Evolutionary conservation across 345 rosid species (phyloP).

Genomic region (Gossypium australe): DNA sequence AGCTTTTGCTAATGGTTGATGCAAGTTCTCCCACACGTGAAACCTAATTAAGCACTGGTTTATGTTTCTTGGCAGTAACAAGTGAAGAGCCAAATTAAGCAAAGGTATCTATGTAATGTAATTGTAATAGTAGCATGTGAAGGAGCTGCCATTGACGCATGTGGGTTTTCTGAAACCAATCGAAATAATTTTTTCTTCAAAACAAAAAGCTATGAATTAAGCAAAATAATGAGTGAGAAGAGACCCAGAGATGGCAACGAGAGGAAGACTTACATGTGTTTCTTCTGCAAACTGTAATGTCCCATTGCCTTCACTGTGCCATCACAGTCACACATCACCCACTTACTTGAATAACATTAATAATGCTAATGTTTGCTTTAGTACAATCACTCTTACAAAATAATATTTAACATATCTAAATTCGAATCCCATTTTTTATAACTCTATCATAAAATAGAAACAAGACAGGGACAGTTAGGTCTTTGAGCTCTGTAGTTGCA

Average conservation of each 20-base stretch:
- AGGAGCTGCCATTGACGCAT: neutral
- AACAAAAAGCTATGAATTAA: neutral
- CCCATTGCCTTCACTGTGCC: neutral
- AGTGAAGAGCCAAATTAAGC: neutral
- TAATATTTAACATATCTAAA: no score
- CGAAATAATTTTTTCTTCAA: neutral
- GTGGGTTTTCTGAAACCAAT: slow-evolving; percentile 2
- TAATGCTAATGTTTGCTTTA: neutral
- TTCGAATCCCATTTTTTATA: no score
- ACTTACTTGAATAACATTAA: neutral
- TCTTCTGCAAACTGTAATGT: neutral
- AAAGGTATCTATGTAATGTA: no score
- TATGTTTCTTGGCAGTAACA: neutral
- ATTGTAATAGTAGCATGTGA: neutral
- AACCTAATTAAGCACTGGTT: neutral
- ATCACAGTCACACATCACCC: neutral
- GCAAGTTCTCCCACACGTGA: no score
- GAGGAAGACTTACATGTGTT: neutral
- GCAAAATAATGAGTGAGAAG: neutral
- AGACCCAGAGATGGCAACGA: neutral
- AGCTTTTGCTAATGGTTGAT: no score
- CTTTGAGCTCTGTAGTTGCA: neutral
- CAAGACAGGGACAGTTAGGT: no score
- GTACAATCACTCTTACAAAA: no score
- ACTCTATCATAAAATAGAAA: no score